phyloP scores from a whole-genome alignment of 805 yeast genomes.

The Kuraishia ogatae region DNA sequence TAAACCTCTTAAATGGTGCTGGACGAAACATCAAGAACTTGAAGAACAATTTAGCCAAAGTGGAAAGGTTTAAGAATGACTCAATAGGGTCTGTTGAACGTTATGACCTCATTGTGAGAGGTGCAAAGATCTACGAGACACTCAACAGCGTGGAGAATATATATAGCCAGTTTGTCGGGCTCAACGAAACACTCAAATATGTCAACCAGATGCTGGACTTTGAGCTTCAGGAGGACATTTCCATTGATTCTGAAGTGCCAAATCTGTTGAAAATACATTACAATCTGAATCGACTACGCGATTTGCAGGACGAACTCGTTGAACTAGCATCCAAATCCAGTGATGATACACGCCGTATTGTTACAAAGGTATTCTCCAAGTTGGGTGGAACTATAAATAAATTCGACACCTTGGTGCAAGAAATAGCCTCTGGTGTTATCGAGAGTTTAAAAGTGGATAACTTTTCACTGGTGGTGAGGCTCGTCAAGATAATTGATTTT shows the following conservation, averaged over 20 bases:
- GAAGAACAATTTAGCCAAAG: conserved; percentile 32
- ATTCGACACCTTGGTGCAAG: conserved; percentile 57
- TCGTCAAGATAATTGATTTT: conserved; percentile 68
- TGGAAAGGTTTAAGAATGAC: conserved; percentile 42
- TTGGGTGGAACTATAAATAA: conserved; percentile 38
- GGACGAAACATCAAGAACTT: conserved; percentile 41
- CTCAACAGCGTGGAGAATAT: conserved; percentile 62
- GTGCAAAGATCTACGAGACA: conserved; percentile 62
- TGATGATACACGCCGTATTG: conserved; percentile 62
- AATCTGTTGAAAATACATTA: conserved; percentile 62
- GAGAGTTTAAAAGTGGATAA: conserved; percentile 71
- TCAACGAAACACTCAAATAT: conserved; percentile 39
- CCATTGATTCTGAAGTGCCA: conserved; percentile 38
- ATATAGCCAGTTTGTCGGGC: conserved; percentile 50
- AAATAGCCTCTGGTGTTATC: conserved; percentile 58
- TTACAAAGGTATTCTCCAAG: conserved; percentile 46
- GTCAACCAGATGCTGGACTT: conserved; percentile 45
- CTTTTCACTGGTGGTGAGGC: conserved; percentile 54
- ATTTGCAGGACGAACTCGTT: conserved; percentile 68
- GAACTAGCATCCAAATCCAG: conserved; percentile 34
- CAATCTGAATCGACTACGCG: conserved; percentile 59
- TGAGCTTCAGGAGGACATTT: conserved; percentile 33
- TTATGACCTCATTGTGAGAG: conserved; percentile 59
- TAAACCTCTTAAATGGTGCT: conserved; percentile 27
- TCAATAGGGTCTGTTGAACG: conserved; percentile 52